These are phyloP conservation scores for Massarina eburnea DNA, from an alignment of 2,329 filamentous ascomycete genomes.

Conservation along the genomic window DNA sequence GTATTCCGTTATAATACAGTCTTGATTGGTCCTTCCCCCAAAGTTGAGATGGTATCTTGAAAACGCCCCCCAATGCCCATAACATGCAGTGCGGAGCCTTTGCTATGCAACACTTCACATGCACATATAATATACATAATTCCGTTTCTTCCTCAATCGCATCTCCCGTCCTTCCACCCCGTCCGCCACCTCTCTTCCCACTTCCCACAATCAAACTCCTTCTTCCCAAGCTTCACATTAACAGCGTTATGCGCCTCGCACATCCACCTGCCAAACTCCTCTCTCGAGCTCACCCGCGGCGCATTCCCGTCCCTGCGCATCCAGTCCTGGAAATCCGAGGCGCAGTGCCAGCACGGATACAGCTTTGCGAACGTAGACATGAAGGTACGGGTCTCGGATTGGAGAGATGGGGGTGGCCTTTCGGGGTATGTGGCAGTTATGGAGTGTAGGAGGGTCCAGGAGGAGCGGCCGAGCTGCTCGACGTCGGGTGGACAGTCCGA, in stretches of 20 bases:
- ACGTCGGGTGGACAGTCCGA: constrained; percentile 88
- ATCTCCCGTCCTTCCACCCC: constrained; percentile 75
- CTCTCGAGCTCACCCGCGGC: constrained; percentile 60
- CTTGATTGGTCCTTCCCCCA: constrained; percentile 3
- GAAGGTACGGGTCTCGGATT: constrained; percentile 76
- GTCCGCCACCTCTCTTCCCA: constrained; percentile 97
- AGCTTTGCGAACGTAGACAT: constrained; percentile 78
- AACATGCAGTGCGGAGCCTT: constrained; percentile 1
- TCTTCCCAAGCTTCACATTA: constrained; percentile 87
- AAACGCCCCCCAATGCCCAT: constrained; percentile 12
- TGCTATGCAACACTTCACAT: constrained; percentile 1
- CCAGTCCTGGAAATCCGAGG: constrained; percentile 85
- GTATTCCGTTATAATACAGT: constrained; percentile 7
- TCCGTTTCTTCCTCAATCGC: constrained; percentile 49
- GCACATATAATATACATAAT: constrained; percentile 7
- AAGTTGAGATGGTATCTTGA: constrained; percentile 10
- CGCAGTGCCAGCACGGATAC: constrained; percentile 96
- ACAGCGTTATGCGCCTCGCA: constrained; percentile 87
- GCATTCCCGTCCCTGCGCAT: constrained; percentile 67
- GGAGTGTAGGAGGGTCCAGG: constrained; percentile 92
- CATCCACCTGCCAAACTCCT: constrained; percentile 79
- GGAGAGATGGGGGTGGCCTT: constrained; percentile 66
- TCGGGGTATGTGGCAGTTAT: constrained; percentile 86
- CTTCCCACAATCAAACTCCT: constrained; percentile 79
- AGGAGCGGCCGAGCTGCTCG: constrained; percentile 78